Evolutionary conservation across 352 stramenopile species (phyloP).

Genomic region (Blastocystis sp.): DNA sequence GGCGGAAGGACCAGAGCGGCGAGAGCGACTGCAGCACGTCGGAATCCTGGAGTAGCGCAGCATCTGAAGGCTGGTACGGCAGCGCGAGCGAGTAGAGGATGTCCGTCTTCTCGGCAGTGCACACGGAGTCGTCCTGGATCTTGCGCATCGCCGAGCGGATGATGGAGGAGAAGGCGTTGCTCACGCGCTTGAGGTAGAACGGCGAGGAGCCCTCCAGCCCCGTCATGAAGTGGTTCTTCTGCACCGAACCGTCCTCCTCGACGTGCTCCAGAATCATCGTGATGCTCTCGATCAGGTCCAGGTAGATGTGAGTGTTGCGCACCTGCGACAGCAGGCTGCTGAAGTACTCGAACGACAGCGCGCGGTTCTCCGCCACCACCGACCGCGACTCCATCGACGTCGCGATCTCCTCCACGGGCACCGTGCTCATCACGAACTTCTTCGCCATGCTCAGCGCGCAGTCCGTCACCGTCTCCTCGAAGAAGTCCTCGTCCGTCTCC

Average conservation of each 20-base stretch:
- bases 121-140: background rate
- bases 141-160: slow-evolving; percentile 43
- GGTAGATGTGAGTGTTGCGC: background rate
- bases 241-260: background rate
- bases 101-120: background rate
- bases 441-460: slow-evolving; percentile 3
- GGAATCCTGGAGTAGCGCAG: slow-evolving; percentile 32
- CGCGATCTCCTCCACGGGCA: background rate
- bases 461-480: slow-evolving; percentile 1
- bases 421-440: background rate
- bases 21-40: slow-evolving; percentile 31
- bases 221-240: slow-evolving; percentile 23
- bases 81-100: slow-evolving; percentile 33
- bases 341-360: slow-evolving; percentile 59
- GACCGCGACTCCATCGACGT: background rate
- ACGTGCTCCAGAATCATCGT: slow-evolving; percentile 32
- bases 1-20: slow-evolving; percentile 36
- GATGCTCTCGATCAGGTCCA: slow-evolving; percentile 13
- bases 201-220: slow-evolving; percentile 50
- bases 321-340: background rate
- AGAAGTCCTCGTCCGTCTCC: slow-evolving; percentile 3
- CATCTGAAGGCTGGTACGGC: slow-evolving; percentile 47
- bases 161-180: slow-evolving; percentile 30
- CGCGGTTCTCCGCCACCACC: slow-evolving; percentile 29
- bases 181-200: slow-evolving; percentile 2